A percentile compares a stretch with the other conserved stretches of the same genome.
Evolutionary conservation across 257 asterid species (phyloP).

Genomic region (Solanum sparsipilum): DNA sequence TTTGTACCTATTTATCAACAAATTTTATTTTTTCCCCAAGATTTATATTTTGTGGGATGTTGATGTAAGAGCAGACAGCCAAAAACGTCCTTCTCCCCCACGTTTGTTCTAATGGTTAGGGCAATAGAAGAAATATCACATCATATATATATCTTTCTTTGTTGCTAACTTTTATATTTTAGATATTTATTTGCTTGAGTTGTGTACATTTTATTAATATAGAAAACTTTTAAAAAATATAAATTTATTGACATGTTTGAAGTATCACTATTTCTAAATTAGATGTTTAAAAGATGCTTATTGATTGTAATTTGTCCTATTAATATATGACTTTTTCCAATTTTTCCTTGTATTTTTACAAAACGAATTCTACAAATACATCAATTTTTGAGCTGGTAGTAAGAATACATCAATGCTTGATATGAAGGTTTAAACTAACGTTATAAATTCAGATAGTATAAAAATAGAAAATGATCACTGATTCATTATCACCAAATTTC

Average conservation of each 20-base stretch:
- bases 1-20: not conserved
- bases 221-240: not conserved
- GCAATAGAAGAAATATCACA: not conserved
- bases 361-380: not conserved
- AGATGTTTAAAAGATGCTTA: not conserved
- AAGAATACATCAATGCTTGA: not conserved
- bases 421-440: not conserved
- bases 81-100: not conserved
- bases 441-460: not conserved
- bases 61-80: not conserved
- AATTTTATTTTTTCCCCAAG: not conserved
- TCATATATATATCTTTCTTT: not conserved
- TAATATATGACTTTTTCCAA: too few relatives aligned
- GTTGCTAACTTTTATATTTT: not conserved
- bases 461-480: rapidly evolving
- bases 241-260: not conserved
- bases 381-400: rapidly evolving
- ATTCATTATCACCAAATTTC: not conserved
- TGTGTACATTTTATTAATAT: not conserved
- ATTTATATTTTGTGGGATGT: not conserved
- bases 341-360: not conserved
- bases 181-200: not conserved
- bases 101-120: not conserved
- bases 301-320: not conserved
- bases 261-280: not conserved